A percentile compares a stretch with the other conserved stretches of the same genome.
Evolutionary conservation across 2,329 filamentous ascomycete genomes (phyloP).

Genomic region (Aureobasidium sp.): DNA sequence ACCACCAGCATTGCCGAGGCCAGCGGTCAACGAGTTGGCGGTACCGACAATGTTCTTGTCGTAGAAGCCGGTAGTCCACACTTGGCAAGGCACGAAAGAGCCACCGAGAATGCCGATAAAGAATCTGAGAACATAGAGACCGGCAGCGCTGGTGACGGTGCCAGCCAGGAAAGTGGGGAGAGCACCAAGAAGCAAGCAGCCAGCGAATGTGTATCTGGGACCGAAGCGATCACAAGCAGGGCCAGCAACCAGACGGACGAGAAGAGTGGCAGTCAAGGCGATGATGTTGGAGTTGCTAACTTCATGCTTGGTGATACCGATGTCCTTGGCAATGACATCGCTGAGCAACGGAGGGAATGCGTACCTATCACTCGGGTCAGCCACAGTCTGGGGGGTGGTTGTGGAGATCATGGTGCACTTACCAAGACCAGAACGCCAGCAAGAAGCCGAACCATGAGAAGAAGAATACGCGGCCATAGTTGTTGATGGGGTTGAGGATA

Average conservation of each 20-base stretch:
- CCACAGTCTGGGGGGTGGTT: background rate
- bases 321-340: conserved; percentile 70
- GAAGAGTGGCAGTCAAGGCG: conserved; percentile 62
- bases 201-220: conserved; percentile 69
- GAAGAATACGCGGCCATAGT: conserved; percentile 81
- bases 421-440: conserved; percentile 78
- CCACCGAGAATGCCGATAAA: conserved; percentile 74
- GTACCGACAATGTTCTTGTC: conserved; percentile 88
- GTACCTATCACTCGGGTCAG: conserved; percentile 47
- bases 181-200: conserved; percentile 65
- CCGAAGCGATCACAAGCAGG: conserved; percentile 81
- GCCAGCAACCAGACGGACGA: conserved; percentile 69
- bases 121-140: conserved; percentile 66
- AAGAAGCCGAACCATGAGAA: conserved; percentile 84
- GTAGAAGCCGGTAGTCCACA: conserved; percentile 88
- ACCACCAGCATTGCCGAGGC: conserved; percentile 79
- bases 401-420: conserved; percentile 19
- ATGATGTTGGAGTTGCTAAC: conserved; percentile 87
- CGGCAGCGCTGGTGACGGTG: conserved; percentile 56
- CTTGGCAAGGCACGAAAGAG: conserved; percentile 76
- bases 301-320: conserved; percentile 60
- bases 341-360: conserved; percentile 77
- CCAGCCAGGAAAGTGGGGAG: conserved; percentile 78
- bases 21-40: conserved; percentile 75
- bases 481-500: conserved; percentile 64